phyloP scores from a whole-genome alignment of 2,329 filamentous ascomycete genomes.

The Colletotrichum caudatum region DNA sequence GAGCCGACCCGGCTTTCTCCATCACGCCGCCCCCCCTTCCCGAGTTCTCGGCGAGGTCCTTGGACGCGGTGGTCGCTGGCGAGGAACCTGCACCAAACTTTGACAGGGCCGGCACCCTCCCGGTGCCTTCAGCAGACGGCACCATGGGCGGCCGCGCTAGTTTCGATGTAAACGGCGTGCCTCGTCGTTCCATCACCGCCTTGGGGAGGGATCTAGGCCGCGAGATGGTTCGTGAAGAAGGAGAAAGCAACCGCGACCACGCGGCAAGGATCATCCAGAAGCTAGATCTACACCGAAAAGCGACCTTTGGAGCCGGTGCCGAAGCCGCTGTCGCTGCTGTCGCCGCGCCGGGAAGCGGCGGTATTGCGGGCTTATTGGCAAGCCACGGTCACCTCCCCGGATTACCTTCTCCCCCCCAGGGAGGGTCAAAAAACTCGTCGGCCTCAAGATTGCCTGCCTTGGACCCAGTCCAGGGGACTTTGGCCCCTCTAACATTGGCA shows the following conservation, averaged over 20 bases:
- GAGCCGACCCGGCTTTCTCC: constrained; percentile 83
- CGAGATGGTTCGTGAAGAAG: constrained; percentile 70
- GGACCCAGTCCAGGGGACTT: constrained; percentile 59
- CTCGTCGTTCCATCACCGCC: constrained; percentile 69
- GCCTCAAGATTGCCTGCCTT: constrained; percentile 46
- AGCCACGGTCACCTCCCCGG: constrained; percentile 84
- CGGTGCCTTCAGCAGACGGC: constrained; percentile 71
- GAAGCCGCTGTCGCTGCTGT: constrained; percentile 54
- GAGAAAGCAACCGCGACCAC: constrained; percentile 82
- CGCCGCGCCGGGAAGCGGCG: constrained; percentile 62
- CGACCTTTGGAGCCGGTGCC: constrained; percentile 65
- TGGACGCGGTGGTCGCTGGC: constrained; percentile 72
- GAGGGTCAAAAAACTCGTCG: constrained; percentile 29
- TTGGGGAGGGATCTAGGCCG: constrained; percentile 60
- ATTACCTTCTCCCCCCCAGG: constrained; percentile 48
- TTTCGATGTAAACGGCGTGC: constrained; percentile 72
- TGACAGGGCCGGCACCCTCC: constrained; percentile 75
- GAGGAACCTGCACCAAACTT: constrained; percentile 57
- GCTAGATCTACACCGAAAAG: constrained; percentile 87
- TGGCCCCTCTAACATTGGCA: constrained; percentile 86
- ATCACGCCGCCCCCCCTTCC: constrained; percentile 89
- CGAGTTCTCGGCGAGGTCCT: constrained; percentile 86
- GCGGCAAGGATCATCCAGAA: constrained; percentile 92
- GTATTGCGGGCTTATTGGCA: constrained; percentile 87
- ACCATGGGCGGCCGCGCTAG: constrained; percentile 72